Evolutionary conservation across 2,329 filamentous ascomycete genomes (phyloP).

Genomic region (Dichotomopilus funicola): DNA sequence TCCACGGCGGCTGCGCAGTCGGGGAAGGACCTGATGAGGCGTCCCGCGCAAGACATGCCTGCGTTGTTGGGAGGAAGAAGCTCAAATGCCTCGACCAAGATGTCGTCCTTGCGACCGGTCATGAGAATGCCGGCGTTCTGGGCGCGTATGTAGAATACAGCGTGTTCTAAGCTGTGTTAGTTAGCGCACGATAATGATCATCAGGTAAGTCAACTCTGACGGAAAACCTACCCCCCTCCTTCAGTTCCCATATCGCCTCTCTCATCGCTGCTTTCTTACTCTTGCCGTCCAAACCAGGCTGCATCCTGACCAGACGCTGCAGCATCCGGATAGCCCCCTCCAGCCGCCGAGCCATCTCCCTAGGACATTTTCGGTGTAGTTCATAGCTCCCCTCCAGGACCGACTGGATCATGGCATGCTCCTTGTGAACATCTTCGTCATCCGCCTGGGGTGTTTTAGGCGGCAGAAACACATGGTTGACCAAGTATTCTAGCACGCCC

Average conservation of each 20-base stretch:
- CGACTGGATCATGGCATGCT: slow-evolving; percentile 3
- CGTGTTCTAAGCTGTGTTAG: slow-evolving; percentile 4
- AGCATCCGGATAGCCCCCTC: slow-evolving; percentile 12
- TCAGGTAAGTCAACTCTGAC: neutral
- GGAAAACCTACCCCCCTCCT: slow-evolving; percentile 13
- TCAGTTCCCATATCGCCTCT: slow-evolving; percentile 9
- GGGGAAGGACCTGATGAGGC: slow-evolving; percentile 19
- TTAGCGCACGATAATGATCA: neutral
- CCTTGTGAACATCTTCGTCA: slow-evolving; percentile 7
- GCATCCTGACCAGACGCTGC: slow-evolving; percentile 7
- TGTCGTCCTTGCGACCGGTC: slow-evolving; percentile 1
- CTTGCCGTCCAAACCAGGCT: slow-evolving; percentile 11
- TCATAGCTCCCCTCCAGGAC: slow-evolving; percentile 2
- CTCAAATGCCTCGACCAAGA: slow-evolving; percentile 20
- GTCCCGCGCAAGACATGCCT: slow-evolving; percentile 18
- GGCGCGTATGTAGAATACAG: slow-evolving; percentile 13
- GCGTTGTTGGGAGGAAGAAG: slow-evolving; percentile 16
- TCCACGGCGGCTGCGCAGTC: slow-evolving; percentile 9
- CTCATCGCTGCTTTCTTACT: neutral
- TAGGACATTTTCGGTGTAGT: neutral
- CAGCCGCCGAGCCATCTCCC: neutral
- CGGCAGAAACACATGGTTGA: slow-evolving; percentile 26
- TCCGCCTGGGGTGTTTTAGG: slow-evolving; percentile 24
- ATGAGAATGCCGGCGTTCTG: slow-evolving; percentile 21
- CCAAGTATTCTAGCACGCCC: slow-evolving; percentile 1